Evolutionary conservation across 2,329 filamentous ascomycete genomes (phyloP).

Genomic region (Aspergillus sojae): DNA sequence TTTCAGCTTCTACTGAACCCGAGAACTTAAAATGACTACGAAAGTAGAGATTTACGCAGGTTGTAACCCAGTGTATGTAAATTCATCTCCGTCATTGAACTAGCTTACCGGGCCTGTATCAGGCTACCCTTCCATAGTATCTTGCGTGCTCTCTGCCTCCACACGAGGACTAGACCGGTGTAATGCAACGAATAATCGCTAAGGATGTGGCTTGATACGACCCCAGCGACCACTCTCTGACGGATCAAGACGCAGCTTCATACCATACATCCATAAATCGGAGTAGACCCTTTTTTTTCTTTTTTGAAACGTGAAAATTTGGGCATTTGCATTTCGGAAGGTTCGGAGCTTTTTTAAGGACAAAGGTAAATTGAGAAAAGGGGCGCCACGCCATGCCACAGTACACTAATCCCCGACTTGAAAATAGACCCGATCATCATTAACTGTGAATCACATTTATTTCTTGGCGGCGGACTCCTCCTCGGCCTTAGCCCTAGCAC

Average conservation of each 20-base stretch:
- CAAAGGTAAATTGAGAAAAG: slow-evolving; percentile 35
- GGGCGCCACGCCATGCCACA: slow-evolving; percentile 41
- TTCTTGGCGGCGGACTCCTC: slow-evolving; percentile 62
- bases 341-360: slow-evolving; percentile 41
- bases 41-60: background rate
- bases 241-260: background rate
- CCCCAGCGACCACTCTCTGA: background rate
- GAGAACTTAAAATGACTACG: background rate
- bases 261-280: background rate
- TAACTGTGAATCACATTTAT: slow-evolving; percentile 47
- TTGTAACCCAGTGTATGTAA: background rate
- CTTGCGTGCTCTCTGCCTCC: background rate
- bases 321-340: slow-evolving; percentile 42
- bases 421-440: slow-evolving; percentile 45
- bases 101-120: slow-evolving; percentile 1
- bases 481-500: slow-evolving; percentile 78
- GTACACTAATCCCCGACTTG: slow-evolving; percentile 37
- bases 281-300: slow-evolving; percentile 5
- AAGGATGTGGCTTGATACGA: background rate
- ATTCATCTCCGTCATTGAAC: background rate
- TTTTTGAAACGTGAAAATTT: slow-evolving; percentile 24
- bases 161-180: background rate
- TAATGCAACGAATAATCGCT: background rate
- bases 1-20: too few species aligned
- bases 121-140: background rate